Evolutionary conservation across 1,284 basidiomycete genomes (phyloP).

Genomic region (Ganoderma lucidum): DNA sequence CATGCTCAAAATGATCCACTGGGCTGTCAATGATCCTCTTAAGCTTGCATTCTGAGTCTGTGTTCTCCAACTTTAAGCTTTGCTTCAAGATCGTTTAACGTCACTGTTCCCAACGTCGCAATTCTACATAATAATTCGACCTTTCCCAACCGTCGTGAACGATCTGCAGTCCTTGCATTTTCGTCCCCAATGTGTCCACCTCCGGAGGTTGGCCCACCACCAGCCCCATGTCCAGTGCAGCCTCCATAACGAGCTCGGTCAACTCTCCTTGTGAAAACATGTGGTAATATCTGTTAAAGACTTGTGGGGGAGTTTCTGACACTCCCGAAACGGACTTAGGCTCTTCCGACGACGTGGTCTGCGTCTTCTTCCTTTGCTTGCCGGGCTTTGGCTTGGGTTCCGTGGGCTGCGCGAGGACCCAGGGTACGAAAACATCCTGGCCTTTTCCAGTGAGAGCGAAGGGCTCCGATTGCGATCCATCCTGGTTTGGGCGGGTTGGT

Average conservation of each 20-base stretch:
- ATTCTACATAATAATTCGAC: conserved; percentile 83
- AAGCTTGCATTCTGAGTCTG: background rate
- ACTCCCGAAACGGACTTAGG: conserved; percentile 5
- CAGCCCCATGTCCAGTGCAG: conserved; percentile 68
- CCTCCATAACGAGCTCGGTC: conserved; percentile 62
- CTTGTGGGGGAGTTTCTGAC: conserved; percentile 38
- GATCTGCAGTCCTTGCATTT: conserved; percentile 61
- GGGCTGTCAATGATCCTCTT: conserved; percentile 14
- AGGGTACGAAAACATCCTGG: conserved; percentile 80
- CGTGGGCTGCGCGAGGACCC: conserved; percentile 55
- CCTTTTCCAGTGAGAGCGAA: conserved; percentile 33
- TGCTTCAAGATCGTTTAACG: too few species aligned
- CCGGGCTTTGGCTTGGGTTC: conserved; percentile 33
- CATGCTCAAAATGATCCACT: conserved; percentile 30
- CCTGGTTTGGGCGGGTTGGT: conserved; percentile 39
- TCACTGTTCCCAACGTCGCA: conserved; percentile 62
- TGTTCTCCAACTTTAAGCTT: background rate
- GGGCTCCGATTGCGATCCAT: background rate
- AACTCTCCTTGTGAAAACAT: conserved; percentile 90
- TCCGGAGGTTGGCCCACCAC: conserved; percentile 47
- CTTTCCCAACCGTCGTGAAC: conserved; percentile 86
- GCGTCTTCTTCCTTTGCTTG: conserved; percentile 31
- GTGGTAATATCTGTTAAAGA: conserved; percentile 92
- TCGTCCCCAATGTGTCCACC: conserved; percentile 25
- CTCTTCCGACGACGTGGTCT: conserved; percentile 24